A percentile compares a stretch with the other conserved stretches of the same genome.
Conservation (phyloP, 2,329 filamentous ascomycete species). For the Penicillium sumatraense region DNA sequence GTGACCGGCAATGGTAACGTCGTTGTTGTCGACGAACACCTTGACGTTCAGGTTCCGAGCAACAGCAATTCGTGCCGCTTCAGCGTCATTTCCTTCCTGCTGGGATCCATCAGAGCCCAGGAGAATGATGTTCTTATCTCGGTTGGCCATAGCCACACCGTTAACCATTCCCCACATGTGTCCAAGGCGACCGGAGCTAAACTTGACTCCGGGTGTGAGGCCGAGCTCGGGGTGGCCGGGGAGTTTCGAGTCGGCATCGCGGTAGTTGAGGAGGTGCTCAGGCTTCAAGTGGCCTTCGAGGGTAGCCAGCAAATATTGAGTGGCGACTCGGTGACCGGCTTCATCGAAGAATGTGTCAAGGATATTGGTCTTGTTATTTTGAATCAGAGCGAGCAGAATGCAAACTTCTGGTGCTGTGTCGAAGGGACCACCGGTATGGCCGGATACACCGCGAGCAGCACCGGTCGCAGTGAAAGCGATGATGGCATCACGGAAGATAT, state of each 20-base stretch:
- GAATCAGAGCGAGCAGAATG: constrained; percentile 43
- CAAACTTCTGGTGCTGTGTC: constrained; percentile 48
- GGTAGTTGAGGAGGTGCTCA: constrained; percentile 47
- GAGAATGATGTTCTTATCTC: constrained; percentile 41
- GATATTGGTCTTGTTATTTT: constrained; percentile 37
- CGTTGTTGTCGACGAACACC: constrained; percentile 47
- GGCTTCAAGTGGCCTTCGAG: constrained; percentile 42
- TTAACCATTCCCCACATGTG: constrained; percentile 48
- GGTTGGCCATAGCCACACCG: constrained; percentile 43
- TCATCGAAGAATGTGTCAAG: constrained; percentile 44
- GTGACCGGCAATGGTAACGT: constrained; percentile 48
- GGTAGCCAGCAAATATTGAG: constrained; percentile 45
- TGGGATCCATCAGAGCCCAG: constrained; percentile 48
- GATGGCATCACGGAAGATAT: constrained; percentile 45
- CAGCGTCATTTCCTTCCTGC: constrained; percentile 48
- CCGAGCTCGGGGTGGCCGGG: constrained; percentile 47
- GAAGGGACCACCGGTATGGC: constrained; percentile 47
- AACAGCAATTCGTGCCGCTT: constrained; percentile 45
- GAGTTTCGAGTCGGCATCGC: constrained; percentile 45
- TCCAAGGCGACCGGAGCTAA: constrained; percentile 46
- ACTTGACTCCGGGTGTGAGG: constrained; percentile 44
- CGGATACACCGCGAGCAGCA: constrained; percentile 42
- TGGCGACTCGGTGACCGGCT: constrained; percentile 46
- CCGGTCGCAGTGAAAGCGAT: constrained; percentile 46
- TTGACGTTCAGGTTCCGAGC: constrained; percentile 44